Evolutionary conservation across 108 stramenopile genomes (phyloP), one percentile per base, ranked within the genome.

Genomic region (Skeletonema marinoi): DNA sequence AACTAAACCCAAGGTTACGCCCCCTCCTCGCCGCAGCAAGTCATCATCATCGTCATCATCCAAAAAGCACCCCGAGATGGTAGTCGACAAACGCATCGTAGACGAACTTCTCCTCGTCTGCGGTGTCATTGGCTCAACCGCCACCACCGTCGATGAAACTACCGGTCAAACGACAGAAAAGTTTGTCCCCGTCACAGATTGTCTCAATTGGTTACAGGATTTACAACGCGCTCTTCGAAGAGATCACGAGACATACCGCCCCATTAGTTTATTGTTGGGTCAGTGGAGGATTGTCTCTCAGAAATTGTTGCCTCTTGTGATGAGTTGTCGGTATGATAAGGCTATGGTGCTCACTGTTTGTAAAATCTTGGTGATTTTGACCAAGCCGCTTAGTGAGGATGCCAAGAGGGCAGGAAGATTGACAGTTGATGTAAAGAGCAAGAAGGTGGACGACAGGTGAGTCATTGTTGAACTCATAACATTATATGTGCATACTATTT

Each of bases 191-290:
- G 92, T 93, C 17, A 82, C 85, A 19, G 92, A 96, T 69, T 93
- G 95, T 77, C 74, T 93, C 36, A 91, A 92, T 67, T 93, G 92
- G 95, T 78, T 93, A 21, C 92, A 96, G 64, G 93, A 96, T 84
- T 68, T 96, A 58, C 96, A 96, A 65, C 91, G 93, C 13, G 92
- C 91, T 16, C 66, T 96, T 42, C 87, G 93, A 44, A 89, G 93
- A 4, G 93, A 94, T 80, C 88, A 93, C 38, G 96, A 96, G 54
- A 36, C 69, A 13, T 90, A 84, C 48, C 90, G 96, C 30, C 93
- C 93, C 48, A 90, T 96, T 54, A 86, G 87, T 12, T 72, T 93
- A 38, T 65, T 92, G 56, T 68, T 96, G 68, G 90, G 90, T 2
- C 81, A 90, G 64, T 94, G 92, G 93, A 93, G 88, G 61, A 88